A percentile compares a stretch with the other conserved stretches of the same genome.
These are phyloP conservation scores for Penicillium salamii DNA, from an alignment of 495 filamentous ascomycete genomes.

Conservation along the genomic window DNA sequence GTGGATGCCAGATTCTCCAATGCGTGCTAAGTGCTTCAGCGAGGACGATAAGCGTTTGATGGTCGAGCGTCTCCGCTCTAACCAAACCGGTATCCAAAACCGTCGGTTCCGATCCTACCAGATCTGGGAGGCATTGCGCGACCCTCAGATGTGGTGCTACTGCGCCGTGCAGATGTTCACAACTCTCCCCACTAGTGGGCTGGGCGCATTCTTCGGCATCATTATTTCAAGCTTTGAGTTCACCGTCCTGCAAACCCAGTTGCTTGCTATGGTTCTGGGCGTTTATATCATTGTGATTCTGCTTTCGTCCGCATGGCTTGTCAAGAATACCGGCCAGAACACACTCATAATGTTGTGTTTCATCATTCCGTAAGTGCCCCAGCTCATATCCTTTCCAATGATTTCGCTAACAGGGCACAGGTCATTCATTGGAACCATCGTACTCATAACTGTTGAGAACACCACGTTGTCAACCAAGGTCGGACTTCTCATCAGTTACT, in stretches of 20 bases:
- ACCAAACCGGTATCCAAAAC: slow-evolving; percentile 56
- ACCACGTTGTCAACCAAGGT: slow-evolving; percentile 42
- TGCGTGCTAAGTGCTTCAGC: slow-evolving; percentile 47
- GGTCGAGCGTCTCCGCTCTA: slow-evolving; percentile 45
- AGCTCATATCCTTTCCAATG: too few species aligned
- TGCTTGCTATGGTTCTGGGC: slow-evolving; percentile 66
- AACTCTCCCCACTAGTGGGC: slow-evolving; percentile 63
- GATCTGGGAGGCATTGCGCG: slow-evolving; percentile 41
- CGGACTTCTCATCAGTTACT: slow-evolving; percentile 62
- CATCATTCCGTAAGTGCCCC: slow-evolving; percentile 55
- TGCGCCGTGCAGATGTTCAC: slow-evolving; percentile 60
- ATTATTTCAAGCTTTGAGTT: slow-evolving; percentile 49
- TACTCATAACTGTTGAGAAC: slow-evolving; percentile 61
- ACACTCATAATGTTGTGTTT: slow-evolving; percentile 60
- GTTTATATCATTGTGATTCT: slow-evolving; percentile 63
- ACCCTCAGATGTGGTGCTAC: slow-evolving; percentile 46
- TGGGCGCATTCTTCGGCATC: slow-evolving; percentile 65
- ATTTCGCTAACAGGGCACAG: slow-evolving; percentile 5
- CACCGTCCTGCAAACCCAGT: slow-evolving; percentile 39
- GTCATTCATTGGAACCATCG: slow-evolving; percentile 58
- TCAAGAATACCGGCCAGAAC: slow-evolving; percentile 62
- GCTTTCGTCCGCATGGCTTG: slow-evolving; percentile 59
- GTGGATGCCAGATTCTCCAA: slow-evolving; percentile 49
- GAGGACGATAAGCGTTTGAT: slow-evolving; percentile 50
- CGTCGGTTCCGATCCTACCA: slow-evolving; percentile 47